Conservation (phyloP, 2,329 filamentous ascomycete species). For the Ceratocystis variospora region DNA sequence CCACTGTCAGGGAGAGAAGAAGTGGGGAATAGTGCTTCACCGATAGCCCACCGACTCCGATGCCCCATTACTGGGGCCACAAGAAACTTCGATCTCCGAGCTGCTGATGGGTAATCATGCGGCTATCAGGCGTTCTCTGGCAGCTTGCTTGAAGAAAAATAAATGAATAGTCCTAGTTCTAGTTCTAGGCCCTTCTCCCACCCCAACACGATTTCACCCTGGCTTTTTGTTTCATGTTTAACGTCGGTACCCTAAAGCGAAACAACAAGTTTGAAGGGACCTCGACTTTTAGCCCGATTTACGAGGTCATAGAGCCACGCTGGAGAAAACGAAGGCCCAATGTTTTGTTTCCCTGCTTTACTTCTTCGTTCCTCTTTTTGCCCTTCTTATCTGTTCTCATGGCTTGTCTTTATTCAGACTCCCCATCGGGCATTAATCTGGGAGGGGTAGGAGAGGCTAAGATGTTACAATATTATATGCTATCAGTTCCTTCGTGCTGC, state of each 20-base stretch:
- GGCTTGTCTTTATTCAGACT: background rate
- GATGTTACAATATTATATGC: background rate
- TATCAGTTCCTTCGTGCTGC: background rate
- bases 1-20: too few species aligned
- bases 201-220: background rate
- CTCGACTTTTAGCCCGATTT: background rate
- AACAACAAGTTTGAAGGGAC: background rate
- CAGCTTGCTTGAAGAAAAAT: too few species aligned
- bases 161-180: too few species aligned
- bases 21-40: too few species aligned
- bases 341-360: background rate
- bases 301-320: background rate
- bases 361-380: background rate
- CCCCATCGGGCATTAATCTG: background rate
- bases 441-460: background rate
- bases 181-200: too few species aligned
- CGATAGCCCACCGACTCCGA: too few species aligned
- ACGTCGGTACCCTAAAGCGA: background rate
- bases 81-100: too few species aligned
- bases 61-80: too few species aligned
- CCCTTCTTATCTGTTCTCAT: background rate
- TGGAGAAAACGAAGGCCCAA: background rate
- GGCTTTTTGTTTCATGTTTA: background rate
- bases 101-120: too few species aligned
- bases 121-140: too few species aligned